Percentiles rank a stretch among this genome's conserved stretches.
Evolutionary conservation across 1,284 basidiomycete genomes (phyloP).

Genomic region (Peniophora sp.): DNA sequence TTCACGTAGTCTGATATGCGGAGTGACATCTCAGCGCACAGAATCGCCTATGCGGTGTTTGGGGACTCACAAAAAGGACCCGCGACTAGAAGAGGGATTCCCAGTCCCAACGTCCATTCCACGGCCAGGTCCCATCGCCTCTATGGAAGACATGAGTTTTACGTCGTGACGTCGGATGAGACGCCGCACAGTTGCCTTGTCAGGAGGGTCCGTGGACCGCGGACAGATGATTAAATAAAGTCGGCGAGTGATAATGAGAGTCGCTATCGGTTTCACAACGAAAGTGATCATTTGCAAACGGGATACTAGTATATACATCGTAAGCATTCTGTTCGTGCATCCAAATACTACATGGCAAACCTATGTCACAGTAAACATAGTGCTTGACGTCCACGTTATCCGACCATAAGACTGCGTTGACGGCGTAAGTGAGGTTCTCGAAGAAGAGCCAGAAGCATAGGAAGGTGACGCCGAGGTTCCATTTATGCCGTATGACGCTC

Average conservation of each 20-base stretch:
- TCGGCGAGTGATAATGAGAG: not conserved
- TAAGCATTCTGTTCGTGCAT: not conserved
- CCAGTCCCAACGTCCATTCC: not conserved
- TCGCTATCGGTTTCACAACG: not conserved
- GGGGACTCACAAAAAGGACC: not conserved
- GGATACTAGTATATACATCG: not conserved
- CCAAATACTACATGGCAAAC: not conserved
- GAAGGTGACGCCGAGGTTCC: not conserved
- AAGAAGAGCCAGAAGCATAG: not conserved
- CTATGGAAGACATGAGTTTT: no score
- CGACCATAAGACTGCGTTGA: not conserved
- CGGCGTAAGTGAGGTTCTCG: not conserved
- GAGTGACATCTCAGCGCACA: not conserved
- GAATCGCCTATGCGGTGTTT: no score
- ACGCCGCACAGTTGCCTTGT: not conserved
- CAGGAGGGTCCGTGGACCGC: not conserved
- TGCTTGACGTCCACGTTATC: not conserved
- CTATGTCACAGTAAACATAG: not conserved
- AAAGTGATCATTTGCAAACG: not conserved
- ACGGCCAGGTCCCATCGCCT: not conserved
- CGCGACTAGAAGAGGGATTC: not conserved
- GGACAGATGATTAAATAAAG: not conserved
- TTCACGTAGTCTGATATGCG: not conserved
- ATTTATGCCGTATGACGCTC: not conserved
- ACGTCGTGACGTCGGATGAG: not conserved